These are phyloP conservation scores for Phytomonas francai DNA, from an alignment of 208 protist genomes.

Conservation along the genomic window DNA sequence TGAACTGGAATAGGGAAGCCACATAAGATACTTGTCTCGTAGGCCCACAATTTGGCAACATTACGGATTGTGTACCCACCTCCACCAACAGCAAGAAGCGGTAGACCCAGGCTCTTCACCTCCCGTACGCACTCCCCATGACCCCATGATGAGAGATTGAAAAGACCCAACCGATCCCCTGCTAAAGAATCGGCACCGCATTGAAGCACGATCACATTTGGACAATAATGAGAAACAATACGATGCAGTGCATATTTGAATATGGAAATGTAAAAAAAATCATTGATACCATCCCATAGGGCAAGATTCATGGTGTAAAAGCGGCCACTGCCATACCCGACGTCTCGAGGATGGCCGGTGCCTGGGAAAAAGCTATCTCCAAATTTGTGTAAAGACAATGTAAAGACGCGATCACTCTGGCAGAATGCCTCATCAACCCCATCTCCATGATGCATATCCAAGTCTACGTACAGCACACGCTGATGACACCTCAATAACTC, in stretches of 20 bases:
- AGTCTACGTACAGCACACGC: constrained; percentile 99
- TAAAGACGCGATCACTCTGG: constrained; percentile 98
- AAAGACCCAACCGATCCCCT: constrained; percentile 94
- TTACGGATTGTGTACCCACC: constrained; percentile 99
- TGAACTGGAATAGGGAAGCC: constrained; percentile 56
- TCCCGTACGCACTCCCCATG: constrained; percentile 94
- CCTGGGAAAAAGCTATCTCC: constrained; percentile 98
- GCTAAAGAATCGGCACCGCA: constrained; percentile 98
- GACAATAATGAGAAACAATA: constrained; percentile 56
- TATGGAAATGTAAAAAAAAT: constrained; percentile 83
- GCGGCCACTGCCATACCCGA: constrained; percentile 68
- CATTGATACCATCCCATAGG: constrained; percentile 85
- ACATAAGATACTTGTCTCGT: constrained; percentile 84
- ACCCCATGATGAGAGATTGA: constrained; percentile 90
- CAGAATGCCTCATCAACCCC: constrained; percentile 99
- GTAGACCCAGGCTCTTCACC: constrained; percentile 91
- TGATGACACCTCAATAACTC: constrained; percentile 97
- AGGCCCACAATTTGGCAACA: constrained; percentile 98
- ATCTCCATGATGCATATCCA: constrained; percentile 99
- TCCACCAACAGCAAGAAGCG: constrained; percentile 96
- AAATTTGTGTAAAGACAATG: constrained; percentile 99
- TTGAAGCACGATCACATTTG: constrained; percentile 97
- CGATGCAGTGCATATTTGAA: constrained; percentile 62
- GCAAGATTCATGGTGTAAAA: constrained; percentile 87
- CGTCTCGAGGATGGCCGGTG: constrained; percentile 89